Conservation (phyloP, 2,329 filamentous ascomycete species). For the Lachnellula subtilissima region DNA sequence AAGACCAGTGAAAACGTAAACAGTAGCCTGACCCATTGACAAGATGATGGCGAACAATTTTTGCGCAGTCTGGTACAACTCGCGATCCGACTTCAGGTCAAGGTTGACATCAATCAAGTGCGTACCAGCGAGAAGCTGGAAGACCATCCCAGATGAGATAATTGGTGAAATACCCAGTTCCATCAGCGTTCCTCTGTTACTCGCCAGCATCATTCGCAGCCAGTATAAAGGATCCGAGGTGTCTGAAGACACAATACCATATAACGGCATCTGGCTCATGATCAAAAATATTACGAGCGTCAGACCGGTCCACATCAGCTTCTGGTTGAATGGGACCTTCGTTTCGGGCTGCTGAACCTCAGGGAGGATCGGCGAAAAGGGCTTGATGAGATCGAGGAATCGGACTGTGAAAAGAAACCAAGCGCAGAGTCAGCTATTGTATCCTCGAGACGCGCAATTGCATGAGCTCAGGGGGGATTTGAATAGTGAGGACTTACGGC, state of each 20-base stretch:
- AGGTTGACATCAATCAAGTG: constrained; percentile 99
- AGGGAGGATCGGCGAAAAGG: constrained; percentile 98
- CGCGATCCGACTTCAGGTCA: constrained; percentile 98
- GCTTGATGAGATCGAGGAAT: constrained; percentile 99
- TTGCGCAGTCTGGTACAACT: constrained; percentile 99
- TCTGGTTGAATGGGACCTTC: constrained; percentile 98
- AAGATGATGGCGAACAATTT: constrained; percentile 98
- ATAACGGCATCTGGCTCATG: constrained; percentile 99
- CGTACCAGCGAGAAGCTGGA: constrained; percentile 98
- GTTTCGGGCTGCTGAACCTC: constrained; percentile 98
- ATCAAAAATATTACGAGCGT: constrained; percentile 98
- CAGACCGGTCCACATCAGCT: constrained; percentile 90
- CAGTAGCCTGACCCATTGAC: constrained; percentile 93
- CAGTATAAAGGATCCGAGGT: constrained; percentile 99
- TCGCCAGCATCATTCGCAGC: constrained; percentile 99
- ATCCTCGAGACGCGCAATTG: constrained; percentile 12
- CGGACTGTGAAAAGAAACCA: constrained; percentile 58
- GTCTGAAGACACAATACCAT: constrained; percentile 98
- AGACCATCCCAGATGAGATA: constrained; percentile 99
- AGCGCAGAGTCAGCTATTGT: constrained; percentile 24
- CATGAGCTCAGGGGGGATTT: constrained; percentile 12
- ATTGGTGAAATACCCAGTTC: constrained; percentile 97
- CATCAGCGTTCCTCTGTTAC: constrained; percentile 95
- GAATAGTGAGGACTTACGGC: constrained; percentile 32
- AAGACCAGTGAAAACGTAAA: constrained; percentile 96